Evolutionary conservation across 78 protist species (phyloP), one percentile per base, ranked within the genome.

Genomic region (Tieghemostelium lacteum): DNA sequence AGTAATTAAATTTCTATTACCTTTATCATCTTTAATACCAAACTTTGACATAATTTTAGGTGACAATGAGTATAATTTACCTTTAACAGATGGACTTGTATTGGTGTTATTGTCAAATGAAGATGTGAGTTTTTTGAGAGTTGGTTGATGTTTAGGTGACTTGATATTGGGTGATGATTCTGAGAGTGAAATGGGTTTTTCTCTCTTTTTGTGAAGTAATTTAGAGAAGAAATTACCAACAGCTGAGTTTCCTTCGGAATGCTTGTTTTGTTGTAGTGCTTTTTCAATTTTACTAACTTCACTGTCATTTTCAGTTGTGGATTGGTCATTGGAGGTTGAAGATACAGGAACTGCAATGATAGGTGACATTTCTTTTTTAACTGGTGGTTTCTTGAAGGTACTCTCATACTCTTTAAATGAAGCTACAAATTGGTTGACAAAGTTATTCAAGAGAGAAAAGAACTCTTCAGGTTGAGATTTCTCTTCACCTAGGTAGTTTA

Each of bases 391-490:
- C 29, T 54, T 26, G 24, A 33, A 49, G n/a, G 50, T 64, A 1
- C 63, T 49, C 29, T 58, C 63, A n/a, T 83, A 63, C 29, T 83
- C 91, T 45, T 70, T 66, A 58, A 69, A 78, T 7, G 78, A 62
- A 26, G 66, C 58, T 0, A 29, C 22, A 26, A 83, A 45, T 22
- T 37, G 50, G 3, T 29, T 31, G 2, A 83, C 19, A 17, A 83
- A 83, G 28, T 55, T 69, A 34, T 40, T 40, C 22, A 83, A 3
- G 7, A 31, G n/a, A 28, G 14, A n/a, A 60, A 83, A 83, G 78
- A 83, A 83, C 57, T 83, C 91, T 8, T 83, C 91, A 12, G 91
- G 91, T 45, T 73, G 31, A 7, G 55, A 42, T 7, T n/a, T 49
- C 2, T 83, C 91, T n/a, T 83, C 91, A 10, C 66, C 19, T 57